Base-by-base conservation (phyloP, 1,139 yeast species). In the Taphrina wiesneri region DNA sequence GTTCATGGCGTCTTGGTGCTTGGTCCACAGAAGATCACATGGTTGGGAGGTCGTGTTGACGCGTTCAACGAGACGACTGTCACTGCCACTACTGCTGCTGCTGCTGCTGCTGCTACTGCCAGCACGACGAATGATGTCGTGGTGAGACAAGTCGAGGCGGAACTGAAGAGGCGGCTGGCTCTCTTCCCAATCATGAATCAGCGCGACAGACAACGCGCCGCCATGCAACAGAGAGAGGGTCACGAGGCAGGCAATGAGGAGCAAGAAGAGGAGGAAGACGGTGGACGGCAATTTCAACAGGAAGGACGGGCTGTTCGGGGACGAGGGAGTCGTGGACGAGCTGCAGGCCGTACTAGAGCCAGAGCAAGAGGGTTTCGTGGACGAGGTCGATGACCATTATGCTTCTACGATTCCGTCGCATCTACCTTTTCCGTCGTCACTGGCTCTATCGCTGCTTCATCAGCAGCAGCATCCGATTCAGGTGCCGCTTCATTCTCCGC, bases 31-130 rank as follows among this genome's bases (percentile, higher is more conserved):
- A 36, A 23, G n/a, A 17, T 54, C n/a, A 21, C 7, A 13, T 54
- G 59, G 59, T 21, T 54, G n/a, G 59, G 59, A 6, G 59, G 59
- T 6, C 25, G 28, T 23, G 15, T 45, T n/a, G 49, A 45, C 28
- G 49, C 49, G 2, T 28, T 45, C 49, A 45, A 45, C 17, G 13
- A 11, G 15, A 9, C 39, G 39, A 15, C 39, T 15, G n/a, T n/a
- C n/a, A n/a, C n/a, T n/a, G n/a, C n/a, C n/a, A n/a, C n/a, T n/a
- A 15, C 17, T 43, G 17, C 47, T n/a, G n/a, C 47, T 17, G 7
- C 47, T 9, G 9, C 47, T n/a, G 17, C 19, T 7, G n/a, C 17
- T 17, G 47, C 9, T 17, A 17, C 9, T 41, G 21, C 9, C 19
- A 17, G 21, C 7, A 17, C 9, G 17, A 17, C 7, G 17, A 17